These are phyloP conservation scores for Cymbopogon flexuosus DNA, from an alignment of 202 grass and related monocot genomes.

Conservation along the genomic window DNA sequence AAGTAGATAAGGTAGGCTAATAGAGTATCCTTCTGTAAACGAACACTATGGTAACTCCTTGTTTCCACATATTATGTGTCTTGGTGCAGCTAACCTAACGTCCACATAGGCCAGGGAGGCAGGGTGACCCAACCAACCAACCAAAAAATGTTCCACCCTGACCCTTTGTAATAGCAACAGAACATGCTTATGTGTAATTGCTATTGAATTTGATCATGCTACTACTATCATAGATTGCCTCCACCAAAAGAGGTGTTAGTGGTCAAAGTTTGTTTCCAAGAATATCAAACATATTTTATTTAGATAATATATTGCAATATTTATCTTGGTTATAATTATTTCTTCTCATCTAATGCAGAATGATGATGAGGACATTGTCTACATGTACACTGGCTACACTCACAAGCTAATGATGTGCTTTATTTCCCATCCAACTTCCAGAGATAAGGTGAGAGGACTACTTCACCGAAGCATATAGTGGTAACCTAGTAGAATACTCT, in stretches of 20 bases:
- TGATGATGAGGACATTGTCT: slow-evolving; percentile 87
- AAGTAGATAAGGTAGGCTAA: background rate
- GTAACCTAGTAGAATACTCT: background rate
- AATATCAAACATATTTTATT: slow-evolving; percentile 6
- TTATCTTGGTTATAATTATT: slow-evolving; percentile 12
- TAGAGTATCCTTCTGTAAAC: background rate
- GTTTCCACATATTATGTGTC: background rate
- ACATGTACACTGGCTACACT: slow-evolving; percentile 85
- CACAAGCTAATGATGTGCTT: slow-evolving; percentile 99
- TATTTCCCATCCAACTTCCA: slow-evolving; percentile 75
- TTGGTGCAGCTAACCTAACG: background rate
- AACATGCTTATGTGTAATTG: background rate
- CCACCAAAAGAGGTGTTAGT: background rate
- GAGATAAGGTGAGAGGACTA: slow-evolving; percentile 66
- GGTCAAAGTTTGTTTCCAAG: background rate
- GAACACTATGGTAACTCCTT: background rate
- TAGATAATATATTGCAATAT: background rate
- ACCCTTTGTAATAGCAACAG: background rate
- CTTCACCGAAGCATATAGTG: background rate
- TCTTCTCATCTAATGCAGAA: slow-evolving; percentile 62
- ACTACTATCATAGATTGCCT: background rate
- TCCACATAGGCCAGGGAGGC: background rate
- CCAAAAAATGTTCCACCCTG: background rate
- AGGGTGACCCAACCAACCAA: background rate
- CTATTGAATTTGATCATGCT: background rate